Evolutionary conservation across 495 filamentous ascomycete genomes (phyloP), one percentile per base, ranked within the genome.

Genomic region (Neurospora sp.): DNA sequence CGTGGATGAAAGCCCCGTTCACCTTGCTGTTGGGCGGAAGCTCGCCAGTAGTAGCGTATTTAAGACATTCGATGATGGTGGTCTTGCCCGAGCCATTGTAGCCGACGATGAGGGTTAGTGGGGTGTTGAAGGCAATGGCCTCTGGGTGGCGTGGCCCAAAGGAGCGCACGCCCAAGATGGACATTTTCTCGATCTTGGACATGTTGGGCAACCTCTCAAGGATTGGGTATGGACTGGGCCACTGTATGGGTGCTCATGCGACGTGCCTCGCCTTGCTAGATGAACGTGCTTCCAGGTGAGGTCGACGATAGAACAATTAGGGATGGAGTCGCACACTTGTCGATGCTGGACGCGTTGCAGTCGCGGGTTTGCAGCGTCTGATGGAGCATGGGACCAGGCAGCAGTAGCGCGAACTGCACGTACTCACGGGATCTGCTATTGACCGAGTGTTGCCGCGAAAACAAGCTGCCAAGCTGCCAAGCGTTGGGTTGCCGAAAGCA

Each of bases 51-150:
- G 96, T 97, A 61, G 92, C 94, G 91, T 97, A 99, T 79, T 98
- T 98, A 76, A 99, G 93, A 79, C 96, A 97, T 81, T 99, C 96
- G 83, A 99, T 98, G 80, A 99, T 97, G 65, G 96, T 98, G 68
- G 96, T 99, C 84, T 99, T 99, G 59, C 96, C 96, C 9, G 94
- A 97, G 72, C 96, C 96, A 85, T 99, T 99, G 77, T 92, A 92
- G 59, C 96, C 96, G 70, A 99, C 96, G 74, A 99, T 98, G 70
- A 99, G 86, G 9, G 96, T 99, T 40, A 99, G 85, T 18, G 96
- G 96, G 8, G 92, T 91, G 70, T 94, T 86, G 80, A 99, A 98
- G 71, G 92, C 87, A 37, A 99, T 97, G n/a, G 88, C 91, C 83
- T 97, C 90, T 71, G 85, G 89, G 70, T 86, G 84, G 35, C 83